Evolutionary conservation across 31 red algal species (phyloP).

Genomic region (Asparagopsis taxiformis): DNA sequence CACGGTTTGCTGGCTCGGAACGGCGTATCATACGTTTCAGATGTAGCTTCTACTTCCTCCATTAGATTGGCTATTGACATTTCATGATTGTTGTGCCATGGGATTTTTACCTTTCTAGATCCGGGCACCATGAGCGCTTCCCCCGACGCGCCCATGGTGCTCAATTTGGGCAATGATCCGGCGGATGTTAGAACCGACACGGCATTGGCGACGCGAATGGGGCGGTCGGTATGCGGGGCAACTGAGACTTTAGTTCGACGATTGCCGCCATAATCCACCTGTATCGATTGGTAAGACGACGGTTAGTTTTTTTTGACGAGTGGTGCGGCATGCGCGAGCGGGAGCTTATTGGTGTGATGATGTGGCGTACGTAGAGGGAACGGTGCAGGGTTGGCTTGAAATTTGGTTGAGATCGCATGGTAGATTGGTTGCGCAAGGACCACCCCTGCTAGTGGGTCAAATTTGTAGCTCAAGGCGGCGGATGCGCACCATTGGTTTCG

Average conservation of each 20-base stretch:
- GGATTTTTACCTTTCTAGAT: background rate
- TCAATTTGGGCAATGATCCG: background rate
- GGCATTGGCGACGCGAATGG: background rate
- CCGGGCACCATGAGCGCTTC: background rate
- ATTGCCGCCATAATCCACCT: constrained; percentile 16
- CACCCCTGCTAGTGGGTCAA: too few relatives aligned
- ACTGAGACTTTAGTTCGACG: constrained; percentile 9
- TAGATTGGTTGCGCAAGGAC: too few relatives aligned
- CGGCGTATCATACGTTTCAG: background rate
- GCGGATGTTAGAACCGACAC: background rate
- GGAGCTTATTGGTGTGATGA: too few relatives aligned
- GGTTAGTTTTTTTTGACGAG: too few relatives aligned
- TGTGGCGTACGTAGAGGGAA: too few relatives aligned
- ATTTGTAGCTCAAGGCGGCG: too few relatives aligned
- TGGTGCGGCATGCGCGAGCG: too few relatives aligned
- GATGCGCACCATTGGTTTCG: too few relatives aligned
- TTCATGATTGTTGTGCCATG: constrained; percentile 49
- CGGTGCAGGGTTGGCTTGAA: too few relatives aligned
- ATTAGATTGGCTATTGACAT: constrained; percentile 17
- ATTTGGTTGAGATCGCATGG: too few relatives aligned
- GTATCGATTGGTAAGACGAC: too few relatives aligned
- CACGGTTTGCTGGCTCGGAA: constrained; percentile 3
- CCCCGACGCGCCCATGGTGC: background rate
- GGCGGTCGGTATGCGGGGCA: background rate
- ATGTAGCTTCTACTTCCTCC: background rate